Base-by-base conservation (phyloP, 805 yeast genomes). In the Schwanniomyces pseudopolymorphus region DNA sequence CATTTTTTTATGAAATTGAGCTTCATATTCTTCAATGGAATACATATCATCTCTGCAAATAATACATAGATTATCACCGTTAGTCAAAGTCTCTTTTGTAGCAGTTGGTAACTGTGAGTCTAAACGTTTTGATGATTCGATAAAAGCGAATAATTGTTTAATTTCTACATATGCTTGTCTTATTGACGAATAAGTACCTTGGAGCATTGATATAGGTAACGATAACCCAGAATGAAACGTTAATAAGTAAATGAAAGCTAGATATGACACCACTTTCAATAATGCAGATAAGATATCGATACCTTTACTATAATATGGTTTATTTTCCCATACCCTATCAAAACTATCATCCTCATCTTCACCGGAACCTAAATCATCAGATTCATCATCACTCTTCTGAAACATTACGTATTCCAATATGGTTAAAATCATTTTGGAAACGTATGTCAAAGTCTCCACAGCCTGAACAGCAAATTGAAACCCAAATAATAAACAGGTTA, bases 21-120 rank as follows among this genome's bases (percentile, higher is more conserved):
- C 38, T 28, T 72, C 46, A 69, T 69, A 56, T 56, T 70, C 56
- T 48, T 64, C 75, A 2, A 63, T 70, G 1, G 81, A 59, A 5
- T 73, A 63, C 92, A 92, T 85, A 50, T 89, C 96, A 55, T 94
- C 98, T 56, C 96, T 82, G 67, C 99, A 92, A 35, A 92, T 86
- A 50, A 89, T 89, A 67, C 99, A 87, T 60, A 61, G 71, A 67
- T 84, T 85, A 51, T 80, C 83, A 16, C 81, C 75, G 5, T 69
- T 55, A 1, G 50, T 78, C 47, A 87, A 70, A 39, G 87, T 91
- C 24, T 69, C 79, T 10, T 64, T 72, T 0, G 84, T 70, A 2
- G 96, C 96, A 49, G 81, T 77, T 6, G 70, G 68, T 43, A 94
- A 71, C 51, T 77, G 80, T 22, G 74, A 70, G 51, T 87, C 89